Conservation (phyloP, 495 filamentous ascomycete species). For the Xylaria sp. region DNA sequence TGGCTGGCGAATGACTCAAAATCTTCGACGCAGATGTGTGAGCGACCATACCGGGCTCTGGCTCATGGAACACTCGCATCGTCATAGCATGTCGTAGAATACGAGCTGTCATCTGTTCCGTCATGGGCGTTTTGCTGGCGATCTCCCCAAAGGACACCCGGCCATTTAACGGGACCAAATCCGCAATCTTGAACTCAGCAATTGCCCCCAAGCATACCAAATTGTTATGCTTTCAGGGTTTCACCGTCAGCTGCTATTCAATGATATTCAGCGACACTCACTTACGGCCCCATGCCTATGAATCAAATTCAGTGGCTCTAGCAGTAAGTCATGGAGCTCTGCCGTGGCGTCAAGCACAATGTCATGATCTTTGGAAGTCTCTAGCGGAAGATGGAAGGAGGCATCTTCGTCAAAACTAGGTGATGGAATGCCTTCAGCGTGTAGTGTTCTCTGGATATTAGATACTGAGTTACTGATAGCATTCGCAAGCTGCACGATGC, state of each 20-base stretch:
- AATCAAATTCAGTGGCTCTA: constrained; percentile 24
- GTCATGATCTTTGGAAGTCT: neutral
- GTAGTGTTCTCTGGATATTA: constrained; percentile 12
- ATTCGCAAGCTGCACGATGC: constrained; percentile 6
- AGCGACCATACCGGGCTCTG: constrained; percentile 30
- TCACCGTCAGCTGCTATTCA: neutral
- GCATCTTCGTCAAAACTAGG: constrained; percentile 22
- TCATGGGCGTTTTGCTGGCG: constrained; percentile 31
- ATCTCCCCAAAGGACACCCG: constrained; percentile 42
- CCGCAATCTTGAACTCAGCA: constrained; percentile 43
- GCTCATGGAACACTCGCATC: constrained; percentile 55
- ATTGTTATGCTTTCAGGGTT: constrained; percentile 29
- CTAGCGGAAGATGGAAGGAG: constrained; percentile 3
- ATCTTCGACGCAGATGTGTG: constrained; percentile 43
- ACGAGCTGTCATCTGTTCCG: constrained; percentile 41
- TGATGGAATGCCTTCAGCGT: constrained; percentile 10
- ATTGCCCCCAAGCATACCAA: constrained; percentile 42
- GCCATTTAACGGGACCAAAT: constrained; percentile 41
- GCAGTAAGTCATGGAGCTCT: constrained; percentile 24
- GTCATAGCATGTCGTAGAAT: constrained; percentile 57
- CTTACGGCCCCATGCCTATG: constrained; percentile 13
- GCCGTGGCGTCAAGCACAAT: constrained; percentile 20
- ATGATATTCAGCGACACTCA: constrained; percentile 10
- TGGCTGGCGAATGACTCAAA: constrained; percentile 32
- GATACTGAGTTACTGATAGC: constrained; percentile 14